A percentile compares a stretch with the other conserved stretches of the same genome.
Evolutionary conservation across 208 protist genomes (phyloP).

Genomic region (Phytomonas sp.): DNA sequence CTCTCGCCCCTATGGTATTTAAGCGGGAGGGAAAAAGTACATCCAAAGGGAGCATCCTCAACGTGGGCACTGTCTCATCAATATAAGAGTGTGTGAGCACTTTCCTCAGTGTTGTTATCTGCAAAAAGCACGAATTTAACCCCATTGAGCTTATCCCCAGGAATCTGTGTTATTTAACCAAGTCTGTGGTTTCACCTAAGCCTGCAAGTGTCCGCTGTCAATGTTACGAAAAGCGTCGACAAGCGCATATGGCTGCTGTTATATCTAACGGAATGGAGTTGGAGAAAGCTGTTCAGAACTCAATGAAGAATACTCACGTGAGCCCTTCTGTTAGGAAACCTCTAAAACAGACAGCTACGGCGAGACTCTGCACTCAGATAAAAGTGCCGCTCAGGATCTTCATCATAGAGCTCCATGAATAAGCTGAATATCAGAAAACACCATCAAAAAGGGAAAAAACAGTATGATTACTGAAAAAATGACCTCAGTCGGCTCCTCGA

Average conservation of each 20-base stretch:
- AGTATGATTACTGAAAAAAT: too few species aligned
- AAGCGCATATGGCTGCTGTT: conserved; percentile 45
- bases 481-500: too few species aligned
- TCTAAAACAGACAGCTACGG: too few species aligned
- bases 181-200: conserved; percentile 23
- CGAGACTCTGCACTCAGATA: too few species aligned
- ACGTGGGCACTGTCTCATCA: conserved; percentile 27
- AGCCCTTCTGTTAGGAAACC: too few species aligned
- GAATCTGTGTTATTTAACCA: conserved; percentile 41
- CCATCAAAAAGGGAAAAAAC: too few species aligned
- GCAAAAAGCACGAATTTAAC: conserved; percentile 43
- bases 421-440: too few species aligned
- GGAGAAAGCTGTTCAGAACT: too few species aligned
- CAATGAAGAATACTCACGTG: too few species aligned
- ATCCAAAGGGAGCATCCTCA: conserved; percentile 6
- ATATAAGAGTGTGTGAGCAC: conserved; percentile 62
- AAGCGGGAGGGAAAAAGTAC: conserved; percentile 6
- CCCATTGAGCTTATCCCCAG: conserved; percentile 36
- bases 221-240: conserved; percentile 62
- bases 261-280: conserved; percentile 13
- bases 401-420: too few species aligned
- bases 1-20: neutral
- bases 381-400: too few species aligned
- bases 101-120: conserved; percentile 52
- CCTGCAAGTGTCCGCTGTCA: conserved; percentile 42